Evolutionary conservation across 768 basidiomycete species (phyloP).

Genomic region (Hygrophorus russula): DNA sequence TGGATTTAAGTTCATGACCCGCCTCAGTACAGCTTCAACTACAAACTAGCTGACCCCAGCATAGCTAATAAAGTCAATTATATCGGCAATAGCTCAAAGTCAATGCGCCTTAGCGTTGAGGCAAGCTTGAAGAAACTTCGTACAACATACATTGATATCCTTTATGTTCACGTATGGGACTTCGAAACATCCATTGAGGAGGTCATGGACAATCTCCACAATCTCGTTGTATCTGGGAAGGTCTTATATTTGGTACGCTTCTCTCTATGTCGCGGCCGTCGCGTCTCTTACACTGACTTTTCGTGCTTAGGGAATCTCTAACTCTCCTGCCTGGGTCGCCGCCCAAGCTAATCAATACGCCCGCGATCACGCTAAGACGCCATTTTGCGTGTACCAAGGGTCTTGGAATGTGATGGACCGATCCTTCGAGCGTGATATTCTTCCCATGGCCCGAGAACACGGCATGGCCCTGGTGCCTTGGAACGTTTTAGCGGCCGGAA

Average conservation of each 20-base stretch:
- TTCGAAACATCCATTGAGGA: conserved; percentile 41
- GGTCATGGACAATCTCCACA: conserved; percentile 44
- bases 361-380: conserved; percentile 32
- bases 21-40: conserved; percentile 20
- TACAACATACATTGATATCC: conserved; percentile 34
- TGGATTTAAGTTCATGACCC: background rate
- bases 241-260: conserved; percentile 31
- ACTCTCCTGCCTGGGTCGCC: conserved; percentile 40
- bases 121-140: conserved; percentile 35
- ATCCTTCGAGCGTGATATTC: conserved; percentile 43
- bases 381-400: conserved; percentile 46
- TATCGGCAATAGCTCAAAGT: conserved; percentile 37
- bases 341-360: conserved; percentile 39
- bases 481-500: conserved; percentile 25
- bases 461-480: conserved; percentile 28
- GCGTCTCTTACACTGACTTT: background rate
- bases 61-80: conserved; percentile 26
- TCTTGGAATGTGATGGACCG: conserved; percentile 31
- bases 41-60: conserved; percentile 15
- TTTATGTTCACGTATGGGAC: conserved; percentile 43
- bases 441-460: conserved; percentile 32
- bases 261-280: background rate
- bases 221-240: conserved; percentile 38
- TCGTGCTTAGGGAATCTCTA: conserved; percentile 23
- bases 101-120: conserved; percentile 27